Conservation (phyloP, 1,284 basidiomycete genomes). For the Phellinidium pouzarii region DNA sequence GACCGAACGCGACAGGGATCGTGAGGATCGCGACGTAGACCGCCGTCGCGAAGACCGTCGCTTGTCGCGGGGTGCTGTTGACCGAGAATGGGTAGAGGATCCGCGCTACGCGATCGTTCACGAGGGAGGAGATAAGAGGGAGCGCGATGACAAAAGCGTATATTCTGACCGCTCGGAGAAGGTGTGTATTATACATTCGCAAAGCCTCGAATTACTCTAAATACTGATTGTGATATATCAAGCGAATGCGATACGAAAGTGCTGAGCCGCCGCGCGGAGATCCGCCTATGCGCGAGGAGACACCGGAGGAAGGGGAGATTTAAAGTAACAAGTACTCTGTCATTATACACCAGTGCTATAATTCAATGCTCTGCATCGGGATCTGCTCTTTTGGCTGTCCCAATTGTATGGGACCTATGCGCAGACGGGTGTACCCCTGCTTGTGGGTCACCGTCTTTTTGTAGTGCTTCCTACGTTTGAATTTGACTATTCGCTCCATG, state of each 20-base stretch:
- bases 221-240: conserved; percentile 10
- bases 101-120: conserved; percentile 15
- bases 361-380: conserved; percentile 20
- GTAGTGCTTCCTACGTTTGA: conserved; percentile 97
- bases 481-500: conserved; percentile 89
- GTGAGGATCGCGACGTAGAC: conserved; percentile 45
- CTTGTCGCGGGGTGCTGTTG: conserved; percentile 22
- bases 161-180: conserved; percentile 47
- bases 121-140: conserved; percentile 20
- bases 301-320: conserved; percentile 79
- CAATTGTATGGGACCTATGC: conserved; percentile 65
- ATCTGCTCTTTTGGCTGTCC: conserved; percentile 21
- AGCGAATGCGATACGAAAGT: conserved; percentile 52
- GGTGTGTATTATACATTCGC: conserved; percentile 34
- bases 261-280: conserved; percentile 31
- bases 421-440: conserved; percentile 87
- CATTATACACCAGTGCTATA: conserved; percentile 5
- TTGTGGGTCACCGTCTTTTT: conserved; percentile 80
- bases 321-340: conserved; percentile 18
- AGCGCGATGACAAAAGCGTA: conserved; percentile 17
- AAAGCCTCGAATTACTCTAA: background rate
- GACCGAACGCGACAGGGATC: conserved; percentile 24
- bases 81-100: conserved; percentile 39
- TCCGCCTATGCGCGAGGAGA: conserved; percentile 42
- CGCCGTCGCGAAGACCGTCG: conserved; percentile 44